Evolutionary conservation across 345 rosid genomes (phyloP).

Genomic region (Passiflora organensis): DNA sequence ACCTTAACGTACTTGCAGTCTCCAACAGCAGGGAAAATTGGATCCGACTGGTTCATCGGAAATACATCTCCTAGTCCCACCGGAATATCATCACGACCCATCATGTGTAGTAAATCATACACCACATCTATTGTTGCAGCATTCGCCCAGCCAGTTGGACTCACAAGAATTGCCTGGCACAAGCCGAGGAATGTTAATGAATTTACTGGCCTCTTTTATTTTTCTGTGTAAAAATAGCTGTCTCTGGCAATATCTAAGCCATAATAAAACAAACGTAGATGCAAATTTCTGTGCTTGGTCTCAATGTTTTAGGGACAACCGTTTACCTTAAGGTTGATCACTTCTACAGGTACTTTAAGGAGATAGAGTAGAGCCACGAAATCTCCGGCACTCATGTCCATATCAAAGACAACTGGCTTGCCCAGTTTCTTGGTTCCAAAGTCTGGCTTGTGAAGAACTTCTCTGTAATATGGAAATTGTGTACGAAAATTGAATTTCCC

Average conservation of each 20-base stretch:
- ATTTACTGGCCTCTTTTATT: too few relatives aligned
- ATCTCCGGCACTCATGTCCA: conserved; percentile 98
- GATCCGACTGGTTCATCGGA: conserved; percentile 67
- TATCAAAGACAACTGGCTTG: conserved; percentile 80
- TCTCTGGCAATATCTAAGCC: too few relatives aligned
- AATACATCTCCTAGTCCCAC: conserved; percentile 73
- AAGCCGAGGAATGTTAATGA: not conserved
- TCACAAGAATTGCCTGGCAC: conserved; percentile 67
- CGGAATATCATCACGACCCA: conserved; percentile 94
- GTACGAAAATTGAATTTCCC: conserved; percentile 69
- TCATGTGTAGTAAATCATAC: conserved; percentile 91
- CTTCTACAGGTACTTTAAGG: conserved; percentile 70
- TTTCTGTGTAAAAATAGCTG: too few relatives aligned
- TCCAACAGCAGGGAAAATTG: conserved; percentile 44
- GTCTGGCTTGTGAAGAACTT: conserved; percentile 56
- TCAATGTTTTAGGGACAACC: too few relatives aligned
- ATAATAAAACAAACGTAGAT: too few relatives aligned
- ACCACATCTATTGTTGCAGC: conserved; percentile 81
- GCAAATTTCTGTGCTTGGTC: too few relatives aligned
- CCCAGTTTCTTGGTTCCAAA: conserved; percentile 46
- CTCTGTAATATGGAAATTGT: conserved; percentile 63
- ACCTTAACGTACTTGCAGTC: conserved; percentile 69
- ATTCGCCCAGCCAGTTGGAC: conserved; percentile 94
- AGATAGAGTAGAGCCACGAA: conserved; percentile 75
- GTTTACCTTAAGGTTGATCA: conserved; percentile 63